A percentile compares a stretch with the other conserved stretches of the same genome.
phyloP scores from a whole-genome alignment of 768 basidiomycete genomes.

The Mycena belliarum region DNA sequence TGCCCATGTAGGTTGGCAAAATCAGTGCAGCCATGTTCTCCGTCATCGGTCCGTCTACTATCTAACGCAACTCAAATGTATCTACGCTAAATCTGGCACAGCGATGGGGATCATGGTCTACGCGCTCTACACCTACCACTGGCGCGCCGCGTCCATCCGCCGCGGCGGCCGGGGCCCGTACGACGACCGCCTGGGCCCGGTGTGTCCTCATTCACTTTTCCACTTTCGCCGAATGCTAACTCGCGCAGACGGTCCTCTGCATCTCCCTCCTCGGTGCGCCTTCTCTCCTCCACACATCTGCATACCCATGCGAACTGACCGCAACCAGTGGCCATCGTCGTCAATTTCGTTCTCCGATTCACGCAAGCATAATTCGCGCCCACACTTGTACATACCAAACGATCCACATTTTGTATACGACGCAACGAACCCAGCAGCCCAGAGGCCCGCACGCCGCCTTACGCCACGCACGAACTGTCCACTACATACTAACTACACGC shows the following conservation, averaged over 20 bases:
- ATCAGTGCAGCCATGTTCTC: slow-evolving; percentile 98
- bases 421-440: no score
- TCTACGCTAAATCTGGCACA: no score
- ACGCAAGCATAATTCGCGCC: slow-evolving; percentile 29
- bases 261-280: slow-evolving; percentile 72
- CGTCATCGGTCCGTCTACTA: slow-evolving; percentile 66
- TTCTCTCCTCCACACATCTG: neutral
- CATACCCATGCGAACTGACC: neutral
- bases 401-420: neutral
- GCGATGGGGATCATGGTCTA: slow-evolving; percentile 98
- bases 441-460: no score
- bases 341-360: slow-evolving; percentile 86
- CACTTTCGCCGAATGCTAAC: neutral
- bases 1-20: slow-evolving; percentile 72
- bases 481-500: neutral
- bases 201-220: slow-evolving; percentile 41
- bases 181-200: slow-evolving; percentile 93
- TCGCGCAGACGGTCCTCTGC: slow-evolving; percentile 74
- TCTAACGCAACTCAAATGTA: no score
- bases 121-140: slow-evolving; percentile 93
- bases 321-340: slow-evolving; percentile 70
- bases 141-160: slow-evolving; percentile 92
- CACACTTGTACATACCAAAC: no score
- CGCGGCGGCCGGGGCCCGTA: slow-evolving; percentile 91
- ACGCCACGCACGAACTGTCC: no score